These are phyloP conservation scores for Grosmannia serpens DNA, from an alignment of 2,329 filamentous ascomycete genomes.

Conservation along the genomic window DNA sequence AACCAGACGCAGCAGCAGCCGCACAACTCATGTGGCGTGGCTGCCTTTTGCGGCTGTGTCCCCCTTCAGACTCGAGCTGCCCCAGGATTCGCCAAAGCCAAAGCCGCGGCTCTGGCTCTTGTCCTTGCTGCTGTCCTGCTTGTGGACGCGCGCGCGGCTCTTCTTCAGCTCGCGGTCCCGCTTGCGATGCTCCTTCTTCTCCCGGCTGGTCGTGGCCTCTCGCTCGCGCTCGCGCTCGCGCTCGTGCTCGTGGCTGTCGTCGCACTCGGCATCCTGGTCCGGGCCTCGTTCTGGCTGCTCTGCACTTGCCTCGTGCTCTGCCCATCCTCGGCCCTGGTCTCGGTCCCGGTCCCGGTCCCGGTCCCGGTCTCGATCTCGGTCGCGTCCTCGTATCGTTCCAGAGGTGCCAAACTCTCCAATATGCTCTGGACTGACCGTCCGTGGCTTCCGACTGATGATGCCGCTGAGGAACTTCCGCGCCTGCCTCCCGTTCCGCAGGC, in stretches of 20 bases:
- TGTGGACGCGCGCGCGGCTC: constrained; percentile 1
- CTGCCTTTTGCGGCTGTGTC: background rate
- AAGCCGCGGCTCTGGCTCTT: constrained; percentile 7
- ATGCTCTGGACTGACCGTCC: constrained; percentile 17
- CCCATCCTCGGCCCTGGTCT: background rate
- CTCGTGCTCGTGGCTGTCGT: background rate
- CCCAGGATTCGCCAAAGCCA: constrained; percentile 11
- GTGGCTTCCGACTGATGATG: constrained; percentile 25
- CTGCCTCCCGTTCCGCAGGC: constrained; percentile 26
- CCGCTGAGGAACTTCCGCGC: constrained; percentile 30
- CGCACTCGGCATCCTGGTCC: background rate
- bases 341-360: background rate
- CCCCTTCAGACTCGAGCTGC: constrained; percentile 2
- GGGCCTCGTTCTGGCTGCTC: background rate
- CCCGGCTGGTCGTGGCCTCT: background rate
- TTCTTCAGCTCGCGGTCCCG: background rate
- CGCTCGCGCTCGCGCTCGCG: background rate
- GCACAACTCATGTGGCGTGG: background rate
- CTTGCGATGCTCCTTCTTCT: background rate
- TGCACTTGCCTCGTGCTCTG: background rate
- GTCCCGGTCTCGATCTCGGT: constrained; percentile 9
- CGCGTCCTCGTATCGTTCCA: background rate
- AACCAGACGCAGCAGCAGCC: background rate
- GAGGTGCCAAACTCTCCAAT: background rate
- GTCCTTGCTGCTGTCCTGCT: background rate